Conservation (phyloP, 2,329 filamentous ascomycete species). For the Aphanocladium album region DNA sequence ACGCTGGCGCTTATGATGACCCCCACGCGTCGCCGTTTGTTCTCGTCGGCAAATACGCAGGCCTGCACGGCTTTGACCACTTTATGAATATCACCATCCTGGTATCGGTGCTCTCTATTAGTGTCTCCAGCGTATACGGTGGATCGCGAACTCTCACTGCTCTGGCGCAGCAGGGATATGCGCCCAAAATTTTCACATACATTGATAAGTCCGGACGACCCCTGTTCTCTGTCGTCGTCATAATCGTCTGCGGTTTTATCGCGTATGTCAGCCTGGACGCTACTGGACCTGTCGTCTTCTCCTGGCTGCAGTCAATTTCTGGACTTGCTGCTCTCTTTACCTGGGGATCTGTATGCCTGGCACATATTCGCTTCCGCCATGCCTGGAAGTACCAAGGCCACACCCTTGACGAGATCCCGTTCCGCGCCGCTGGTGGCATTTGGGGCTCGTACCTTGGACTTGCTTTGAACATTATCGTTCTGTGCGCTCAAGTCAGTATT, state of each 20-base stretch:
- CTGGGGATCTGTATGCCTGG: constrained; percentile 64
- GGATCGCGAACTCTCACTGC: constrained; percentile 55
- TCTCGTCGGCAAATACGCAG: constrained; percentile 50
- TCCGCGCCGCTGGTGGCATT: constrained; percentile 55
- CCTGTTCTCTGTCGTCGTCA: constrained; percentile 41
- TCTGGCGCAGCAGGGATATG: constrained; percentile 54
- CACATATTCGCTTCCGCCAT: constrained; percentile 63
- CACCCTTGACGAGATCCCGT: constrained; percentile 62
- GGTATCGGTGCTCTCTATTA: constrained; percentile 54
- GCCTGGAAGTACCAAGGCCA: constrained; percentile 60
- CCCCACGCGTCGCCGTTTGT: constrained; percentile 49
- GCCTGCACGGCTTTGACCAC: constrained; percentile 45
- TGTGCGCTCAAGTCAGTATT: constrained; percentile 47
- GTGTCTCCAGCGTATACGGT: constrained; percentile 55
- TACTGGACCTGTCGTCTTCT: constrained; percentile 48
- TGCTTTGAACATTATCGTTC: constrained; percentile 47
- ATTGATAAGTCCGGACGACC: constrained; percentile 55
- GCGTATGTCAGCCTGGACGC: constrained; percentile 43
- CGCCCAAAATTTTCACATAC: constrained; percentile 51
- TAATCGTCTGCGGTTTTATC: constrained; percentile 46
- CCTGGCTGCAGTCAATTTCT: constrained; percentile 62
- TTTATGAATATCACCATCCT: constrained; percentile 58
- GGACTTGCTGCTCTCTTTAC: constrained; percentile 62
- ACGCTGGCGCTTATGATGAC: constrained; percentile 38
- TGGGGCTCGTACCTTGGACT: constrained; percentile 61